These are phyloP conservation scores for Acanthochlamys bracteata DNA, from an alignment of 106 monocot species.

Conservation along the genomic window DNA sequence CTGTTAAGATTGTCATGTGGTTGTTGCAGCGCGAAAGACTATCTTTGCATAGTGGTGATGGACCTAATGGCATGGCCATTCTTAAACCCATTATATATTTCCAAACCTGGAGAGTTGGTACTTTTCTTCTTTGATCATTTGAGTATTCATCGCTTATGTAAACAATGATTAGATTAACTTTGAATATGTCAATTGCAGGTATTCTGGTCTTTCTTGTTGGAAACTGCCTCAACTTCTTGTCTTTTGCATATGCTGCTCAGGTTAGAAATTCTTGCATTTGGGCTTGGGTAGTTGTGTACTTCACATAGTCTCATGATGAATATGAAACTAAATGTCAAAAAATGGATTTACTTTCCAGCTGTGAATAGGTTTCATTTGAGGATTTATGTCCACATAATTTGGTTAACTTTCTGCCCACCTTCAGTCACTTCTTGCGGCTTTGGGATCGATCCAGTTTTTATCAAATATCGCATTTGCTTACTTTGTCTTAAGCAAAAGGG, in stretches of 20 bases:
- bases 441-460: slow-evolving; percentile 93
- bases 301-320: too few species aligned
- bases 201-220: slow-evolving; percentile 76
- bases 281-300: background rate
- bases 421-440: slow-evolving; percentile 96
- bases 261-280: slow-evolving; percentile 20
- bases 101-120: slow-evolving; percentile 93
- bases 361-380: too few species aligned
- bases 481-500: slow-evolving; percentile 80
- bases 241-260: slow-evolving; percentile 99
- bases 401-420: too few species aligned
- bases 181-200: slow-evolving; percentile 31
- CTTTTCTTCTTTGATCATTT: background rate
- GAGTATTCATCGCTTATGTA: slow-evolving; percentile 1
- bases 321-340: too few species aligned
- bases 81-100: slow-evolving; percentile 80
- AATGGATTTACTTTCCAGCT: too few species aligned
- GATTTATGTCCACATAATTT: too few species aligned
- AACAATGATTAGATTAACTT: background rate
- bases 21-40: slow-evolving; percentile 67
- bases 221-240: slow-evolving; percentile 91
- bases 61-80: slow-evolving; percentile 41
- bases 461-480: slow-evolving; percentile 97
- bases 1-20: background rate
- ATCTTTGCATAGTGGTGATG: slow-evolving; percentile 36